Base-by-base conservation (phyloP, 2,329 filamentous ascomycete genomes). In the Parafenestella ontariensis region DNA sequence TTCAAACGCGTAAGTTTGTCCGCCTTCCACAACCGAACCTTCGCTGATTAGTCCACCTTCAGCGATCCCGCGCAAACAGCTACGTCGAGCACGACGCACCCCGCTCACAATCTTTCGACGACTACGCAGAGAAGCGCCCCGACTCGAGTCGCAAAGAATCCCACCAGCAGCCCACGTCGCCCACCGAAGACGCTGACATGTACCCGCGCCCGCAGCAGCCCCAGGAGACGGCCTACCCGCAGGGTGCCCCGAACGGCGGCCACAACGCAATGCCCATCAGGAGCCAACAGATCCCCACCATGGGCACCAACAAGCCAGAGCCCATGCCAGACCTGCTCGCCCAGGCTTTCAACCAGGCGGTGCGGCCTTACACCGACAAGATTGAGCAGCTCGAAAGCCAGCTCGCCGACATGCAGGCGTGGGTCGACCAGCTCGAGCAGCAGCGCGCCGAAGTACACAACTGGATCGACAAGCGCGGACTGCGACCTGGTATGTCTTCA, bases 401-500 rank as follows among this genome's bases (percentile, higher is more conserved):
- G 73, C 73, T 83, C 44, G 78, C 79, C 47, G 81, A 83, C 64
- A 68, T 82, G 69, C 76, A 78, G 58, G 70, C 75, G 10, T 82
- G 80, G 72, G 74, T 83, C 46, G 79, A 82, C 68, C 76, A 80
- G 66, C 69, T 83, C 58, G 81, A 83, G 71, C 72, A 77, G 58
- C 79, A 83, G 76, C 74, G 81, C 58, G 74, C 75, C 24, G 81
- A 84, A 54, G 78, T 84, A 29, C 80, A 82, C 68, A 76, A 78
- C 44, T 84, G 81, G 81, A 83, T 84, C 51, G 81, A 84, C 73
- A 84, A 84, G 76, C 75, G 81, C 36, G 81, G 81, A 20, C 64
- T 83, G 46, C 72, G 81, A 66, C 81, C 81, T 58, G 81, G 81
- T 83, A 72, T 54, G 78, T 62, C 7, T 9, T 41, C 15, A 40